Evolutionary conservation across 1,139 yeast genomes (phyloP), one percentile per base, ranked within the genome.

Genomic region (Candida labiduridarum): DNA sequence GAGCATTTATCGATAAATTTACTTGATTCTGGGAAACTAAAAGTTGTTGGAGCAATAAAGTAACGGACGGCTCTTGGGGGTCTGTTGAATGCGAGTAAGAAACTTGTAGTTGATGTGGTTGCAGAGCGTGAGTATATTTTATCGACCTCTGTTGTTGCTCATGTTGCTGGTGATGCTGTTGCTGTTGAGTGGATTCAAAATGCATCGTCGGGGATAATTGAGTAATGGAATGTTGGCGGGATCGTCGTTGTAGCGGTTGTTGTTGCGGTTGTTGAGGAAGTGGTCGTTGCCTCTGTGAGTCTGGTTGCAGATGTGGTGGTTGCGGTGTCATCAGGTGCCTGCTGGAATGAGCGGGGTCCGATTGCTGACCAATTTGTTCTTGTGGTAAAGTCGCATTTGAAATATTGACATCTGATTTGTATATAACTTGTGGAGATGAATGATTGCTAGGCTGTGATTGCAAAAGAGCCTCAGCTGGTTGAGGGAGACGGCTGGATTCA

Each of bases 1-100:
- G 50, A 30, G 56, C 59, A 34, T 51, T 52, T 11, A 60, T 47
- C 30, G 59, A 61, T 16, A 50, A 41, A 16, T 27, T 47, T 34
- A 54, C 56, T 34, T 49, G 52, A n/a, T 52, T 30, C 25, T 54
- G 58, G n/a, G 41, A 35, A 10, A 38, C 22, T n/a, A 44, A n/a
- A 14, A 47, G 27, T 42, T 45, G 45, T 33, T 45, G 47, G 47
- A 47, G 43, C 48, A 30, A 39, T 2, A 25, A 34, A 27, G 41
- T n/a, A 12, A 31, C 34, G 15, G 39, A 14, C 3, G 34, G 44
- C 9, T 30, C 41, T 22, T 36, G 46, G 11, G 27, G 5, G 5
- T 42, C 43, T 5, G 25, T 14, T 33, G 39, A 42, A 6, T n/a
- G 45, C 3, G 29, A 33, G 8, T 14, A 34, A 15, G 43, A 18